Evolutionary conservation across 768 basidiomycete genomes (phyloP), one percentile per base, ranked within the genome.

Genomic region (Lentinula boryana): DNA sequence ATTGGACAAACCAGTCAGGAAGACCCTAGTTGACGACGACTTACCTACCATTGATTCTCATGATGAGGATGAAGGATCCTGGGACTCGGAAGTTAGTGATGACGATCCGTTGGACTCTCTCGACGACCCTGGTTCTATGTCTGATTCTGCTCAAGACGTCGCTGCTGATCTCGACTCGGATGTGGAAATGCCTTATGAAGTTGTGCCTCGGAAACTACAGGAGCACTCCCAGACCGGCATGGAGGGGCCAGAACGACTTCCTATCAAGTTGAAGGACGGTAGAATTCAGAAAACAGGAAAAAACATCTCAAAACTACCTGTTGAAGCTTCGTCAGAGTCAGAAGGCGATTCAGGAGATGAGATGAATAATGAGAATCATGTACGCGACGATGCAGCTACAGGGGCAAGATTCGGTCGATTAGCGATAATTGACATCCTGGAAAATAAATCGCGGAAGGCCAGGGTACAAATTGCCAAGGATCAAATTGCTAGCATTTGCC

Each of bases 401-500:
- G 93, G 91, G 12, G 87, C 91, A 63, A 84, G 94, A 35, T 93
- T 94, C 66, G 95, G 95, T n/a, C 84, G 93, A 31, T 83, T 82
- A 16, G 89, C 92, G 4, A 85, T 96, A 12, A 73, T 84, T 33
- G 87, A 89, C 63, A 79, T 95, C 49, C 76, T 96, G 41, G 74
- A 76, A 44, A 87, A 82, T 62, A 80, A 79, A 65, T 88, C 90
- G 23, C 82, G 87, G 62, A 82, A 80, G 64, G 79, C 77, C 54
- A 80, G 87, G 57, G 76, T 97, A 64, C 85, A 86, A 65, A 78
- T 79, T 44, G 95, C 95, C 13, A 93, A 96, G 67, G 94, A 97
- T 69, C 95, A 98, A 75, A 92, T 98, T 63, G 97, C 95, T 1
- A 79, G 82, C 32, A 85, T 98, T 35, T 97, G 95, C 70, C 93